Base-by-base conservation (phyloP, 352 stramenopile species). In the Elongisporangium anandrum region DNA sequence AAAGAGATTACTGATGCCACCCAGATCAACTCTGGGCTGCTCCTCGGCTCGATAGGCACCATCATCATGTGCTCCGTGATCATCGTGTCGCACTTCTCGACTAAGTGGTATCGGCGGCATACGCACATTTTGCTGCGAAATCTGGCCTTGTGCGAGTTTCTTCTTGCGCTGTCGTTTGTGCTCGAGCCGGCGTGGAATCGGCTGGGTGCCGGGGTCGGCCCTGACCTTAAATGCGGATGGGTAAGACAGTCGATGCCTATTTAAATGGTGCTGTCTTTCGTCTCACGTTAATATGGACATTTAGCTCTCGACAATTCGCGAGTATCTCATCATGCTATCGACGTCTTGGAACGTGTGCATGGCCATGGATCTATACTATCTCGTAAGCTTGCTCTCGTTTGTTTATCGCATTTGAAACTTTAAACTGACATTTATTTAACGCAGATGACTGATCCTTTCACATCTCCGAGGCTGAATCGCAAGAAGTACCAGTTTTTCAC, bases 381-480 rank as follows among this genome's bases (percentile, higher is more conserved):
- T 92, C 34, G 78, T 88, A 67, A 53, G 69, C 65, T 29, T 22
- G n/a, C n/a, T 16, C 41, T 38, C 20, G 5, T 39, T 56, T 52
- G n/a, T 38, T 41, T 6, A 10, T 56, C 13, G 26, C 52, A 20
- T 20, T 52, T n/a, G 3, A 53, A 1, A 24, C 53, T 34, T n/a
- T 61, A 24, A 52, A 15, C 24, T 57, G 15, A 54, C 19, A 52
- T 52, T 21, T 61, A 48, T 52, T 19, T 62, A 26, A 63, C 41
- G 7, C 8, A 88, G 78, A 87, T 92, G 75, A 92, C 81, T 17
- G 80, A 92, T 57, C 82, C 82, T 20, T 92, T 90, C 68, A 92
- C 82, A n/a, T 90, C 82, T 3, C 82, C 82, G 8, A 68, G 80
- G 6, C 56, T 84, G 23, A 92, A 92, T 56, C 77, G 82, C 0